Percentiles rank a stretch among this genome's conserved stretches.
phyloP scores from a whole-genome alignment of 2,329 filamentous ascomycete genomes.

The Fusarium concolor region DNA sequence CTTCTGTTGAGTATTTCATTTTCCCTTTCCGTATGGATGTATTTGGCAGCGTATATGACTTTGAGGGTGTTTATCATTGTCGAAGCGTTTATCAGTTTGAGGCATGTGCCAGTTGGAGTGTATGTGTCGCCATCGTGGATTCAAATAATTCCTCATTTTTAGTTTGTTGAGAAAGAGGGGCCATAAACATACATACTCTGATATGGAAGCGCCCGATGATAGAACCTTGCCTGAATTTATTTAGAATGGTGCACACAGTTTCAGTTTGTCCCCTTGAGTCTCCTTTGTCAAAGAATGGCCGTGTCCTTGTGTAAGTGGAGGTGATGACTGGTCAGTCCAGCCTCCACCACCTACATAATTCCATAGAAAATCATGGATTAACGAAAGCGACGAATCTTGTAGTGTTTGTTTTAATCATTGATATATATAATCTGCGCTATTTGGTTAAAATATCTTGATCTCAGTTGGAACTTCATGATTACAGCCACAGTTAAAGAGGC shows the following conservation, averaged over 20 bases:
- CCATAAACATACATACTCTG: no score
- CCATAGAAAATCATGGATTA: neutral
- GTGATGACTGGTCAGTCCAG: neutral
- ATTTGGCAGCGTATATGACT: neutral
- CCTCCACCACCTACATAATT: neutral
- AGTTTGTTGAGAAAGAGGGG: neutral
- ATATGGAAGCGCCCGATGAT: no score
- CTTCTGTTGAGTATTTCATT: no score
- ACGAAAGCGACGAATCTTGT: no score
- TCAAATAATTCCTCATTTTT: constrained; percentile 15
- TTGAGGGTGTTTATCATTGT: constrained; percentile 4
- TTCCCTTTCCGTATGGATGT: no score
- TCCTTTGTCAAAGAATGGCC: neutral
- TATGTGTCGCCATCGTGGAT: constrained; percentile 10
- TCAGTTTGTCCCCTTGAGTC: neutral
- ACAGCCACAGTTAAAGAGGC: constrained; percentile 7
- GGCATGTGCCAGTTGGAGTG: constrained; percentile 7
- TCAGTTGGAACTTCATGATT: neutral
- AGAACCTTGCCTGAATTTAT: no score
- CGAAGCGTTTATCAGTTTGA: constrained; percentile 1
- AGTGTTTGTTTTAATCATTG: neutral
- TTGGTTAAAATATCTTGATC: neutral
- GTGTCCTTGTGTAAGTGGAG: neutral
- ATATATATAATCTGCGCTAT: no score
- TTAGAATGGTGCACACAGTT: neutral